These are phyloP conservation scores for Kodamaea sp. DNA, from an alignment of 1,139 yeast genomes.

Conservation along the genomic window DNA sequence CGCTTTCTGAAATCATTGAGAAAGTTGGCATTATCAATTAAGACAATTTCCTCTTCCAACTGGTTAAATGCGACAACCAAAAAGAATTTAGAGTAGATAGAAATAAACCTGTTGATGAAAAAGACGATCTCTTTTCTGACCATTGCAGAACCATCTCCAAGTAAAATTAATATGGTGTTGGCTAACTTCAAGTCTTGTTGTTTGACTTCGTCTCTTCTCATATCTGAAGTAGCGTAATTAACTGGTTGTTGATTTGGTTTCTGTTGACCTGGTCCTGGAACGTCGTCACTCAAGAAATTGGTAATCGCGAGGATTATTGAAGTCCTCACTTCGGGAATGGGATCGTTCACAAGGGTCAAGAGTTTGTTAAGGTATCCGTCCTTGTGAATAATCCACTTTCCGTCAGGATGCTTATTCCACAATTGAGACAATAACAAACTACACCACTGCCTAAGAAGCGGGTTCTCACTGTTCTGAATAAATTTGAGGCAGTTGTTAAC, in stretches of 20 bases:
- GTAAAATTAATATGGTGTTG: conserved; percentile 44
- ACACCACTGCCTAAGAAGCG: conserved; percentile 91
- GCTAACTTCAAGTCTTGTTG: conserved; percentile 58
- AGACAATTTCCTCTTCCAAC: conserved; percentile 74
- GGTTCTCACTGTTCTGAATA: conserved; percentile 74
- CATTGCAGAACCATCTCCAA: conserved; percentile 87
- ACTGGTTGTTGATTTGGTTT: conserved; percentile 33
- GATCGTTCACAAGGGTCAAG: conserved; percentile 67
- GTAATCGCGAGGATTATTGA: conserved; percentile 78
- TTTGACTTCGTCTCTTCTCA: conserved; percentile 45
- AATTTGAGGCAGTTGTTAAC: conserved; percentile 67
- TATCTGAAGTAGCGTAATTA: conserved; percentile 26
- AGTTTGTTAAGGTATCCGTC: conserved; percentile 64
- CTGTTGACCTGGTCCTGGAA: conserved; percentile 1
- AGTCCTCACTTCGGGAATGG: conserved; percentile 93
- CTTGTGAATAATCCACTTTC: conserved; percentile 69
- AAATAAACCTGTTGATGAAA: conserved; percentile 73
- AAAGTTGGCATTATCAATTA: conserved; percentile 60
- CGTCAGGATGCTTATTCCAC: conserved; percentile 74
- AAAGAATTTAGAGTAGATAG: conserved; percentile 71
- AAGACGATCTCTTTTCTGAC: conserved; percentile 84
- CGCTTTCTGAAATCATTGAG: conserved; percentile 61
- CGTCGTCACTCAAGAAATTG: conserved; percentile 57
- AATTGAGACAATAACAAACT: conserved; percentile 75
- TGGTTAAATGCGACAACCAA: conserved; percentile 87